Evolutionary conservation across 192 early-diverging fungal genomes (phyloP).

Genomic region (Gigaspora rosea): DNA sequence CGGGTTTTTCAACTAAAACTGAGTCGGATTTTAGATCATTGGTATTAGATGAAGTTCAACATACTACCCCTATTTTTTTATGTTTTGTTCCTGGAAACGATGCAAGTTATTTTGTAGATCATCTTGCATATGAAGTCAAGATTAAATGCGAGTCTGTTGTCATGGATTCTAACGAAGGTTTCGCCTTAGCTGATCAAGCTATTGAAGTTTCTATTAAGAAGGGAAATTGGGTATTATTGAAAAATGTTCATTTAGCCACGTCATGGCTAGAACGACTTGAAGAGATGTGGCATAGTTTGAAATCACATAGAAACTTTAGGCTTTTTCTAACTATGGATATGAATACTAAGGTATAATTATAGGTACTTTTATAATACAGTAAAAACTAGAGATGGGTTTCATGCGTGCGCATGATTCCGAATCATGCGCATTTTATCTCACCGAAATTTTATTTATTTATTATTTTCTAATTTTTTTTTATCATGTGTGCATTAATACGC

Average conservation of each 20-base stretch:
- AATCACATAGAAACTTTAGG: conserved; percentile 82
- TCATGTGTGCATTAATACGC: too few relatives aligned
- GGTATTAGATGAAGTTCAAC: conserved; percentile 69
- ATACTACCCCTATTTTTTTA: conserved; percentile 82
- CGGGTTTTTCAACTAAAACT: conserved; percentile 51
- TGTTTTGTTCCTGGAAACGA: conserved; percentile 95
- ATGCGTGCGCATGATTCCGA: too few relatives aligned
- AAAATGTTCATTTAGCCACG: conserved; percentile 97
- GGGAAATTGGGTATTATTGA: conserved; percentile 95
- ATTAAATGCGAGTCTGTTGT: conserved; percentile 81
- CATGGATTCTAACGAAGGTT: conserved; percentile 97
- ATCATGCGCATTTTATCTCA: too few relatives aligned
- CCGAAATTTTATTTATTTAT: too few relatives aligned
- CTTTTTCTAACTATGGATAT: conserved; percentile 99
- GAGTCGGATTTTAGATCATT: conserved; percentile 73
- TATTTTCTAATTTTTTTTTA: too few relatives aligned
- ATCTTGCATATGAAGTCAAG: conserved; percentile 70
- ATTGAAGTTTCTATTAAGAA: conserved; percentile 79
- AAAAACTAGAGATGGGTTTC: too few relatives aligned
- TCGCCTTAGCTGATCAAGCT: conserved; percentile 84
- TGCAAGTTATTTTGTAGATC: conserved; percentile 91
- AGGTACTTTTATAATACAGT: too few relatives aligned
- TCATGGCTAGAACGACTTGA: conserved; percentile 93
- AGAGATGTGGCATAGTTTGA: conserved; percentile 88
- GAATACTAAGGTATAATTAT: conserved; percentile 73